Percentiles rank a stretch among this genome's conserved stretches.
Evolutionary conservation across 768 basidiomycete species (phyloP).

Genomic region (Serendipita sp.): DNA sequence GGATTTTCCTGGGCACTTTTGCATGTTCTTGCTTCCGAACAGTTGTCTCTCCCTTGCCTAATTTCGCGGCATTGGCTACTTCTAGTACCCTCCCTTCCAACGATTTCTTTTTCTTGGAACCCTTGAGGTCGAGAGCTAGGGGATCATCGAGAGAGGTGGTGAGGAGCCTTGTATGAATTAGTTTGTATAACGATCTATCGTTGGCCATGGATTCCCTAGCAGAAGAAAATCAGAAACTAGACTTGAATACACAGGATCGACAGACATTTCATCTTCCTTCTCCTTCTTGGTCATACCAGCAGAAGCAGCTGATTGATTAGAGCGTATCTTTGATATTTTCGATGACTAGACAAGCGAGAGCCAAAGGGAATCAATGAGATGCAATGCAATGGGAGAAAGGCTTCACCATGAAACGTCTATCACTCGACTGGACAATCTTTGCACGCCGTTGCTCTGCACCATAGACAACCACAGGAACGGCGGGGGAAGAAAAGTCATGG

Average conservation of each 20-base stretch:
- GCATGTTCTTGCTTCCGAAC: conserved; percentile 50
- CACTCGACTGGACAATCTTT: conserved; percentile 25
- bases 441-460: conserved; percentile 22
- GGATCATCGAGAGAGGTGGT: conserved; percentile 49
- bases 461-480: conserved; percentile 44
- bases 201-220: conserved; percentile 58
- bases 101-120: conserved; percentile 57
- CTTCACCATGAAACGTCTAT: conserved; percentile 64
- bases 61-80: conserved; percentile 44
- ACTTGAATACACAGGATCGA: conserved; percentile 1
- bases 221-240: background rate
- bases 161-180: conserved; percentile 65
- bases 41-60: conserved; percentile 57
- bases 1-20: conserved; percentile 53
- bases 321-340: conserved; percentile 46
- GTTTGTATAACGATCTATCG: conserved; percentile 59
- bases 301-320: conserved; percentile 16
- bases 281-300: conserved; percentile 9
- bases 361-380: background rate
- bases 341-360: conserved; percentile 43
- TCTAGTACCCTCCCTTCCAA: conserved; percentile 66
- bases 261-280: conserved; percentile 16
- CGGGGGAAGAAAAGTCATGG: background rate
- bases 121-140: conserved; percentile 38
- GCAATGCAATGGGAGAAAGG: background rate